Percentiles rank a stretch among this genome's conserved stretches.
These are phyloP conservation scores for Thalassiosira hispida DNA, from an alignment of 352 stramenopile genomes.

Conservation along the genomic window DNA sequence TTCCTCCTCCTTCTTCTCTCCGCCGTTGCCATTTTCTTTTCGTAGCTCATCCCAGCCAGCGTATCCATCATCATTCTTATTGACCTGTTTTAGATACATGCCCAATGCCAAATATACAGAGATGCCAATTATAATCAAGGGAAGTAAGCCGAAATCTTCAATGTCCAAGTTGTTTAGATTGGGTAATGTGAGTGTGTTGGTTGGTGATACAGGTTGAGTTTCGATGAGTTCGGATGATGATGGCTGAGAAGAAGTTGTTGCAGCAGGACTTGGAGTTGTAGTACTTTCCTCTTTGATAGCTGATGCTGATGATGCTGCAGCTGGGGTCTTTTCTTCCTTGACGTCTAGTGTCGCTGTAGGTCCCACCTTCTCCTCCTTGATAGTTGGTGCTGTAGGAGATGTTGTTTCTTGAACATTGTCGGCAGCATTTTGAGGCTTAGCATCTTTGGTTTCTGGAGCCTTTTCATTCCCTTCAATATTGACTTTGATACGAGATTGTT, in stretches of 20 bases:
- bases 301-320: background rate
- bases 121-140: conserved; percentile 20
- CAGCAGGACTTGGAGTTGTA: background rate
- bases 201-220: conserved; percentile 14
- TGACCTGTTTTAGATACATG: conserved; percentile 38
- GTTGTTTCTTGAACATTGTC: background rate
- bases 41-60: conserved; percentile 13
- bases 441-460: background rate
- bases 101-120: conserved; percentile 33
- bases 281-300: conserved; percentile 1
- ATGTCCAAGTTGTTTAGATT: conserved; percentile 15
- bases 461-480: conserved; percentile 1
- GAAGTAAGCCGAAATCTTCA: conserved; percentile 40
- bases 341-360: background rate
- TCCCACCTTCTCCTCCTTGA: conserved; percentile 10
- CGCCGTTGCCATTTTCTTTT: background rate
- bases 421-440: background rate
- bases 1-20: background rate
- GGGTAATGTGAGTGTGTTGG: conserved; percentile 5
- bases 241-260: background rate
- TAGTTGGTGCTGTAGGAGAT: background rate
- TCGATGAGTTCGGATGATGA: conserved; percentile 15
- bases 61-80: conserved; percentile 18
- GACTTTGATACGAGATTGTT: conserved; percentile 1
- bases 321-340: conserved; percentile 1